Base-by-base conservation (phyloP, 768 basidiomycete genomes). In the Leccinum imitatum region DNA sequence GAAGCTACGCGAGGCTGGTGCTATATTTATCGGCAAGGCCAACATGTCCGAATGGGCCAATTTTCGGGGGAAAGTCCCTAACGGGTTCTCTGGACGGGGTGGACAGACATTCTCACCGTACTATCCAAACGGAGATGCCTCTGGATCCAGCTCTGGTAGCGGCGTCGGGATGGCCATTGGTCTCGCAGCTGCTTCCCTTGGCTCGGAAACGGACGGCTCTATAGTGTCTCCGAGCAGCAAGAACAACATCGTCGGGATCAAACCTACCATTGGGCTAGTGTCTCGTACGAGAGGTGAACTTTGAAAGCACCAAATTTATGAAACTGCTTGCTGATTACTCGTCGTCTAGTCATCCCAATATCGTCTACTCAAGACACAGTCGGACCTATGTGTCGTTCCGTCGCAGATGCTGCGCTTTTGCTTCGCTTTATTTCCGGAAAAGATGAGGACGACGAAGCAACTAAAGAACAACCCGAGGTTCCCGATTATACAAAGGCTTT, bases 401-500 rank as follows among this genome's bases (percentile, higher is more conserved):
- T 86, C 19, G 70, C 80, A 2, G 86, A 87, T 57, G 83, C 83
- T 0, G 84, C 84, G 0, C 76, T 82, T 30, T 76, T 87, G 1
- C 75, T 86, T 8, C 76, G 78, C 11, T 65, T 79, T 39, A 85
- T 87, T 31, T 80, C 84, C 5, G 85, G 84, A 7, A 74, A 69
- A 52, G 85, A 85, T 57, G 75, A 77, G 0, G 78, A 81, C 14
- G 85, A 86, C 63, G 79, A 80, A 53, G 79, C 76, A 54, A 85
- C 84, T 1, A 71, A 80, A 4, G 73, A 73, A 6, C 84, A 84
- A 63, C 87, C 87, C 0, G 59, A 62, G 2, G 74, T 87, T 1
- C 87, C 87, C 0, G 79, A 87, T 65, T 89, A 78, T 64, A 83
- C 76, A 6, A 74, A 77, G 60, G 85, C 85, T 0, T 75, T 89